Evolutionary conservation across 1,284 basidiomycete genomes (phyloP).

Genomic region (Grifola frondosa): DNA sequence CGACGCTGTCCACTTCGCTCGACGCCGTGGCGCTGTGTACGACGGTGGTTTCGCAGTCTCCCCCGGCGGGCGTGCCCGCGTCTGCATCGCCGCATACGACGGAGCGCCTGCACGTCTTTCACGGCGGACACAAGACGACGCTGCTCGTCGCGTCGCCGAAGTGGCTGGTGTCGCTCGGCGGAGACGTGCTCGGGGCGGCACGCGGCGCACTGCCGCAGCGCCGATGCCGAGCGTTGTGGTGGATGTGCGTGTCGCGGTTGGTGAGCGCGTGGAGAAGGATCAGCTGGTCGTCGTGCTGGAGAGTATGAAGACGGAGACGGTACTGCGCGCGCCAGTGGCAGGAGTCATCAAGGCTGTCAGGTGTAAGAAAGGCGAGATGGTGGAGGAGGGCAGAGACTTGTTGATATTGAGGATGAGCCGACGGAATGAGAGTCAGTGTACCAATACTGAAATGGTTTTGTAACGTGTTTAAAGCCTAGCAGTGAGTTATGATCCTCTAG

Average conservation of each 20-base stretch:
- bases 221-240: slow-evolving; percentile 92
- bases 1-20: slow-evolving; percentile 51
- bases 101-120: slow-evolving; percentile 74
- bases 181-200: slow-evolving; percentile 48
- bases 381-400: slow-evolving; percentile 83
- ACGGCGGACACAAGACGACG: slow-evolving; percentile 54
- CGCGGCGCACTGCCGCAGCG: slow-evolving; percentile 63
- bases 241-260: slow-evolving; percentile 75
- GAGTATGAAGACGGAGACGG: slow-evolving; percentile 97
- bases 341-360: slow-evolving; percentile 72
- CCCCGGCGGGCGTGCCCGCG: slow-evolving; percentile 48
- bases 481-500: too few species aligned
- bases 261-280: slow-evolving; percentile 76
- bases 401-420: slow-evolving; percentile 56
- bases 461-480: too few species aligned
- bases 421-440: too few species aligned
- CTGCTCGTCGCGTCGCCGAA: slow-evolving; percentile 61
- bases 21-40: slow-evolving; percentile 46
- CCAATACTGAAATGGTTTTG: too few species aligned
- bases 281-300: slow-evolving; percentile 84
- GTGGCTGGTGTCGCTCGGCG: slow-evolving; percentile 65
- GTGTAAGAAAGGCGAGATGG: slow-evolving; percentile 84
- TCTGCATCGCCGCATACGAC: slow-evolving; percentile 51
- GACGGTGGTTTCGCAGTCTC: slow-evolving; percentile 73
- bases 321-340: slow-evolving; percentile 66